Evolutionary conservation across 768 basidiomycete genomes (phyloP).

Genomic region (Leccinum sublutescens): DNA sequence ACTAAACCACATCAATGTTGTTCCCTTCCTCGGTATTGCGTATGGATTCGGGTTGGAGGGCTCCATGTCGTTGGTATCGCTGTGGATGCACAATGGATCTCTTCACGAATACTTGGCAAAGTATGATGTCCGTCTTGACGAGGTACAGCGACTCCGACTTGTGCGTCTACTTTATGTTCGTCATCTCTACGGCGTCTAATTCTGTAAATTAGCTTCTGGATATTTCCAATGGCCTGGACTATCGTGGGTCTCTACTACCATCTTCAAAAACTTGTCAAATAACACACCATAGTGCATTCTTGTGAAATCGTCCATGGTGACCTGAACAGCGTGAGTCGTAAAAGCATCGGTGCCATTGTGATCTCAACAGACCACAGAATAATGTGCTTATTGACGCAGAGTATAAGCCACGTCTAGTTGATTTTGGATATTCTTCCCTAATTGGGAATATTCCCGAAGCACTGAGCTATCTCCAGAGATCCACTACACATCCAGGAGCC

Average conservation of each 20-base stretch:
- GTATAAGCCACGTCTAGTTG: too few species aligned
- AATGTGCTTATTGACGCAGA: slow-evolving; percentile 2
- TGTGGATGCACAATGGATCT: background rate
- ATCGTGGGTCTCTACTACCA: background rate
- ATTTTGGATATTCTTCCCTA: background rate
- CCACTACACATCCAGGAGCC: background rate
- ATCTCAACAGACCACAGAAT: background rate
- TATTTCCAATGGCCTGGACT: background rate
- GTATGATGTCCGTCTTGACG: background rate
- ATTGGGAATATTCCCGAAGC: background rate
- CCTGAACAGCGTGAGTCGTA: background rate
- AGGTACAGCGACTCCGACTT: background rate
- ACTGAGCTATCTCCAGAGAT: background rate
- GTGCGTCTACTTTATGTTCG: background rate
- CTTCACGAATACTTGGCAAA: background rate
- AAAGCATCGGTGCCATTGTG: too few species aligned
- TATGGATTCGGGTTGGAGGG: too few species aligned
- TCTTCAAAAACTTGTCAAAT: background rate
- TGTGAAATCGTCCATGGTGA: background rate
- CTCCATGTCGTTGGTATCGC: too few species aligned
- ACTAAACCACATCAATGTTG: too few species aligned
- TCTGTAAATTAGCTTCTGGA: background rate
- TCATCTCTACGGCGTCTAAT: background rate
- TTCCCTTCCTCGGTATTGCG: too few species aligned
- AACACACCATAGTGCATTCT: background rate